These are phyloP conservation scores for Coffea canephora DNA, from an alignment of 257 asterid species.

Conservation along the genomic window DNA sequence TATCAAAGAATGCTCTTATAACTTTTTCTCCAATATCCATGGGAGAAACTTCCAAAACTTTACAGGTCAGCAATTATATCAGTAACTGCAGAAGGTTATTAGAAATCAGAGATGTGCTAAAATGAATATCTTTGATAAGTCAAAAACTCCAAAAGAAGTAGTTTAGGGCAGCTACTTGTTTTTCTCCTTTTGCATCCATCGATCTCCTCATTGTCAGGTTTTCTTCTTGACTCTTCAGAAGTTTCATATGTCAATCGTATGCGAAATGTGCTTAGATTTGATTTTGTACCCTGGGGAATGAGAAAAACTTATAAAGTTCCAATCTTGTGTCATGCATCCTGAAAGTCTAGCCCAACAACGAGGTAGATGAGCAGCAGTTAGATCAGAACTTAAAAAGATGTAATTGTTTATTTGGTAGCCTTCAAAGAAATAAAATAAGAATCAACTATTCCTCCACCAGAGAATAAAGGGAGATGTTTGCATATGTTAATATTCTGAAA, in stretches of 20 bases:
- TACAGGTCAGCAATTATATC: not conserved
- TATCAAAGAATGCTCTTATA: not conserved
- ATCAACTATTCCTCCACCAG: slow-evolving; percentile 1
- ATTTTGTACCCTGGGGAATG: slow-evolving; percentile 58
- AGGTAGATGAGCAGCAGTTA: not conserved
- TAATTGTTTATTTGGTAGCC: not conserved
- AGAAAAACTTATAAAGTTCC: slow-evolving; percentile 19
- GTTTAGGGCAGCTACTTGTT: slow-evolving; percentile 36
- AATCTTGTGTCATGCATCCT: not conserved
- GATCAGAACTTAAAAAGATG: slow-evolving; percentile 1
- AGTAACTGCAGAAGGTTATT: too few relatives aligned
- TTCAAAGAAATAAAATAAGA: not conserved
- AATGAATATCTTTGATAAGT: not conserved
- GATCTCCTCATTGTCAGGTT: slow-evolving; percentile 30
- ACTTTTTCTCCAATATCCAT: not conserved
- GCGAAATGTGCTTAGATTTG: slow-evolving; percentile 49
- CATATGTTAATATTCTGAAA: not conserved
- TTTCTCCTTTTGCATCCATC: slow-evolving; percentile 78
- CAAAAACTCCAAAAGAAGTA: not conserved
- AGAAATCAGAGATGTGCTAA: not conserved
- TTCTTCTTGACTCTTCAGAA: slow-evolving; percentile 38
- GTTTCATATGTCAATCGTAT: slow-evolving; percentile 60
- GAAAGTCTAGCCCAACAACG: not conserved
- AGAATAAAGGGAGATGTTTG: not conserved
- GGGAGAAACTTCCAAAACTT: not conserved